Percentiles rank a stretch among this genome's conserved stretches.
Conservation (phyloP, 257 asterid genomes). For the Solanum medicagineum region DNA sequence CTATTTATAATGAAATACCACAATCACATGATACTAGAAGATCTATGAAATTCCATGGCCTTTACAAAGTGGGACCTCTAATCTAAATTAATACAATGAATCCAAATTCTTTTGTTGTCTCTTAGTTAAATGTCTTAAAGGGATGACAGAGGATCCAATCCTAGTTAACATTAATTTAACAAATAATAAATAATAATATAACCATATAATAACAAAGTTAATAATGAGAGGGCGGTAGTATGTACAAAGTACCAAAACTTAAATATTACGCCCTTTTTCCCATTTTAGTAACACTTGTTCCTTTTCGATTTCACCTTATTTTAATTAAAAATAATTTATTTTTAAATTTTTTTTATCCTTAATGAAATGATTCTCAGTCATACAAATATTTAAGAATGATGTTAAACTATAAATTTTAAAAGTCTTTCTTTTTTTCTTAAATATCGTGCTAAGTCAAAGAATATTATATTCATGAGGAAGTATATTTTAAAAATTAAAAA, state of each 20-base stretch:
- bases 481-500: too few relatives aligned
- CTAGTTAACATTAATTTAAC: neutral
- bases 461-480: too few relatives aligned
- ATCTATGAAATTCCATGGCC: neutral
- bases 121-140: neutral
- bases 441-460: too few relatives aligned
- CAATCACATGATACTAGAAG: neutral
- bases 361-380: too few relatives aligned
- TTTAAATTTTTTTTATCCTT: too few relatives aligned
- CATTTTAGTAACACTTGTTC: too few relatives aligned
- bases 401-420: too few relatives aligned
- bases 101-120: neutral
- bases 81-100: neutral
- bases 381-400: too few relatives aligned
- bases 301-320: too few relatives aligned
- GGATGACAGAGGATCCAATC: conserved; percentile 7
- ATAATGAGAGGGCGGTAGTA: neutral
- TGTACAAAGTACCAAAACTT: neutral
- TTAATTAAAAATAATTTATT: too few relatives aligned
- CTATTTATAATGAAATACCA: neutral
- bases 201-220: neutral
- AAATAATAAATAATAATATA: neutral
- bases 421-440: too few relatives aligned
- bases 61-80: neutral
- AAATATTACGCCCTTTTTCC: too few relatives aligned